Evolutionary conservation across 2,329 filamentous ascomycete species (phyloP).

Genomic region (Claviceps quebecensis): DNA sequence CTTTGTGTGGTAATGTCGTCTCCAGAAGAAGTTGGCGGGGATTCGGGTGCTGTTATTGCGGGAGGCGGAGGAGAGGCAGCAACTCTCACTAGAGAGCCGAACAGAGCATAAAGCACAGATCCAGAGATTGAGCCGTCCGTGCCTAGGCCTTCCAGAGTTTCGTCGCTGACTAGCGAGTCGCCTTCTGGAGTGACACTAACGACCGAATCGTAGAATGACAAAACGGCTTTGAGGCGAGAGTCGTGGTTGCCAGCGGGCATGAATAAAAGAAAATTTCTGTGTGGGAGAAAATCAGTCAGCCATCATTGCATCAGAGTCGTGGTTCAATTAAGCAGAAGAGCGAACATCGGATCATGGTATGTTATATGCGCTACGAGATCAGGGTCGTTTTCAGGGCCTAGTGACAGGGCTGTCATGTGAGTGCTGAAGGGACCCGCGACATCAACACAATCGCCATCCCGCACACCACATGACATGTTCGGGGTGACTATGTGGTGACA

Average conservation of each 20-base stretch:
- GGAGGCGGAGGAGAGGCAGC: constrained; percentile 32
- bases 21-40: neutral
- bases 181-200: constrained; percentile 86
- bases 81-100: constrained; percentile 62
- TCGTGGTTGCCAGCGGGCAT: constrained; percentile 51
- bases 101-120: constrained; percentile 55
- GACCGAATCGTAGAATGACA: constrained; percentile 84
- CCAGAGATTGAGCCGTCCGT: constrained; percentile 42
- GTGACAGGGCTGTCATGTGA: no score
- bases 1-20: neutral
- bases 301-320: neutral
- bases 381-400: no score
- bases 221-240: constrained; percentile 63
- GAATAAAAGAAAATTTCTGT: constrained; percentile 84
- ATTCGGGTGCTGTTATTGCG: constrained; percentile 12
- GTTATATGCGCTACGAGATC: no score
- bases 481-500: neutral
- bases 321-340: neutral
- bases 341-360: no score
- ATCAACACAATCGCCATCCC: neutral
- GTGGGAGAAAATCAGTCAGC: constrained; percentile 6
- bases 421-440: no score
- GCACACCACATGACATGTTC: neutral
- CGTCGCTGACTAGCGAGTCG: constrained; percentile 83
- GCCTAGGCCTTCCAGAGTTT: constrained; percentile 89